Evolutionary conservation across 1,139 yeast genomes (phyloP), one percentile per base, ranked within the genome.

Genomic region (Candida freyschussii): DNA sequence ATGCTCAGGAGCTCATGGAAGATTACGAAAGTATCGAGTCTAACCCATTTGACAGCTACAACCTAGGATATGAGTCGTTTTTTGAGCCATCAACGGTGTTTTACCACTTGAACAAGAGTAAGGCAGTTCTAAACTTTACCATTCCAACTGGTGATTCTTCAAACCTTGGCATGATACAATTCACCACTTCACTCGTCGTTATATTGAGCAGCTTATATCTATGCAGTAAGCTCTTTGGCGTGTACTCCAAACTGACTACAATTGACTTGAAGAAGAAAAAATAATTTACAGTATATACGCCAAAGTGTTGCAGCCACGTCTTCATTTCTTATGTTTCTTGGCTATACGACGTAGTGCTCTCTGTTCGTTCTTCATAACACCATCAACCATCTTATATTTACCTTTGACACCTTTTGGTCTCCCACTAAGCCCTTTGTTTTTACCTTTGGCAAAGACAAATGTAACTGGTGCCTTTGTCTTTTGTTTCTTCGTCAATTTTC

Each of bases 321-420:
- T 11, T 44, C 50, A 59, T 48, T 72, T 72, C 57, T 72, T 77
- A 51, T 78, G 71, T 67, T 83, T 86, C 71, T 89, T 91, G 17
- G 87, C 83, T 47, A 89, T 83, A 57, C 97, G 79, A 59, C 75
- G 81, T 56, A 89, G 69, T 19, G 97, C 96, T 49, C 98, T 72
- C 67, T 82, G 89, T 63, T 91, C 99, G 60, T 91, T 91, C 84
- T 93, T 91, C 82, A 87, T 69, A 14, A 81, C 84, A 68, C 97
- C 97, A 63, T 91, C 99, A 50, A 91, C 97, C 98, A 93, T 91
- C 80, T 86, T 91, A 68, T 91, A 91, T 58, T 86, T 87, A 65
- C 98, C 99, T 63, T 81, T 86, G 49, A 91, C 77, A 56, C 98
- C 99, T 64, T 78, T 82, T 21, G 99, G 99, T 65, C 99, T 82